These are phyloP conservation scores for Cladosporium sp. DNA, from an alignment of 2,329 filamentous ascomycete genomes.

Conservation along the genomic window DNA sequence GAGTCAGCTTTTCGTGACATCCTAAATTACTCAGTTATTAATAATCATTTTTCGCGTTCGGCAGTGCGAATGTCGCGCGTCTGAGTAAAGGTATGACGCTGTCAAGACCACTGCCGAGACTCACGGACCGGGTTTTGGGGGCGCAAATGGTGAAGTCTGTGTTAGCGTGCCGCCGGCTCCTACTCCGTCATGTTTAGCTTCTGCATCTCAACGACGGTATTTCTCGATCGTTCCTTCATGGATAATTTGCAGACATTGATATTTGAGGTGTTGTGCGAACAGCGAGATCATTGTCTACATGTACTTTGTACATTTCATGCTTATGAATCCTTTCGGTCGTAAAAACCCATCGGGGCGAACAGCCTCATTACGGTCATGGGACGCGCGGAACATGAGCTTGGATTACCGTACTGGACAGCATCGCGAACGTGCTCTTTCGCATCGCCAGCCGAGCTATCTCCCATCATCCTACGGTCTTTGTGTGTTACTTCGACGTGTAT, in stretches of 20 bases:
- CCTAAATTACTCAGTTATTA: not conserved
- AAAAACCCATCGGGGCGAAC: not conserved
- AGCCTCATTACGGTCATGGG: not conserved
- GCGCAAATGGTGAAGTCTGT: conserved; percentile 9
- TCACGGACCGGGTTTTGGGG: not conserved
- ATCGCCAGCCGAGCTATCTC: not conserved
- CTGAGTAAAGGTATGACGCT: not conserved
- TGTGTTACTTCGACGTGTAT: not conserved
- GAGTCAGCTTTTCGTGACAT: not conserved
- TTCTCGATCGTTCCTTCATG: not conserved
- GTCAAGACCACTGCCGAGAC: conserved; percentile 3
- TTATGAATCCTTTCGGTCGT: not conserved
- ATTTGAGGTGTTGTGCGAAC: not conserved
- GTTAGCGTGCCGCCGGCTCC: not conserved
- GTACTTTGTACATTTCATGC: not conserved
- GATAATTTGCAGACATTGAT: not conserved
- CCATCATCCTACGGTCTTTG: not conserved
- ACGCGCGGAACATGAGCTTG: not conserved
- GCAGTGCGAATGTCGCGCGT: not conserved
- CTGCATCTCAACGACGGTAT: not conserved
- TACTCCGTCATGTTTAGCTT: not conserved
- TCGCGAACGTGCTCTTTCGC: conserved; percentile 1
- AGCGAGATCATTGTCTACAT: not conserved
- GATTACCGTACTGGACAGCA: conserved; percentile 5
- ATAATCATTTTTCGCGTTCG: not conserved